Conservation (phyloP, 2,329 filamentous ascomycete species). For the Hymenoscyphus salicellus region DNA sequence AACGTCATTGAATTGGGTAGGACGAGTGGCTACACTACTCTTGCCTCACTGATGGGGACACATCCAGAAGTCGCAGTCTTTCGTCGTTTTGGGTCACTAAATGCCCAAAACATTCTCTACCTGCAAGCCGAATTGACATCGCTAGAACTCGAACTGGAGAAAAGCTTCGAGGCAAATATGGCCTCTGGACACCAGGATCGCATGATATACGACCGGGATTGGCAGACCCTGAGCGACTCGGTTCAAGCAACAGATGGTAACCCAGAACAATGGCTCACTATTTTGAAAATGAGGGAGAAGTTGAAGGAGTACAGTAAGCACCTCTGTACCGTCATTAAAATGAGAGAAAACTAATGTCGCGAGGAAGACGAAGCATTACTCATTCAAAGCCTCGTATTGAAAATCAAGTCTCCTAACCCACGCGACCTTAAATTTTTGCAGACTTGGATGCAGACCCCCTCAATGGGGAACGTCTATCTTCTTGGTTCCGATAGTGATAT, state of each 20-base stretch:
- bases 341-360: too few relatives aligned
- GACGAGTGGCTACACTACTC: background rate
- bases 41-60: background rate
- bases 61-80: background rate
- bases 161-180: background rate
- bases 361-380: too few relatives aligned
- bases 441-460: background rate
- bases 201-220: background rate
- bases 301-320: background rate
- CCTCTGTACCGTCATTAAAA: background rate
- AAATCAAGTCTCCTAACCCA: background rate
- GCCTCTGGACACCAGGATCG: background rate
- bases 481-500: background rate
- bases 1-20: too few relatives aligned
- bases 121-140: background rate
- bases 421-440: background rate
- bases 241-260: background rate
- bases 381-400: too few relatives aligned
- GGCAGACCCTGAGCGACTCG: background rate
- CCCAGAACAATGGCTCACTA: background rate
- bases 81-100: background rate
- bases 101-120: background rate
- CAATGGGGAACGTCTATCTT: background rate
- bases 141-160: background rate
- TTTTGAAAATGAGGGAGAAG: background rate